A percentile compares a stretch with the other conserved stretches of the same genome.
Conservation (phyloP, 2,329 filamentous ascomycete genomes). For the Trichoderma harzianum region DNA sequence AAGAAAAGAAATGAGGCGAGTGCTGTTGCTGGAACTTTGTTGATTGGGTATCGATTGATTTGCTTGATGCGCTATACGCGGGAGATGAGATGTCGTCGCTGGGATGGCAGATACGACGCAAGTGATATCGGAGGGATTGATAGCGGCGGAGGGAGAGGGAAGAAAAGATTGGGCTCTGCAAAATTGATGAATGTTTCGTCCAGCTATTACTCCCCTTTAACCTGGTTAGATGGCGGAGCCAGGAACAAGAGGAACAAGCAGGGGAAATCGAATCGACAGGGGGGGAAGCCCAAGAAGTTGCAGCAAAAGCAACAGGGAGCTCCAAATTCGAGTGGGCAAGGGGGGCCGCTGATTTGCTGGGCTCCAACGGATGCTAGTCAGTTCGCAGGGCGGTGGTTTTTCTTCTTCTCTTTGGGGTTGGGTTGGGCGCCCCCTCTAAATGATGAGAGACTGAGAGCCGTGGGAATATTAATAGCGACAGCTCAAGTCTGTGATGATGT, state of each 20-base stretch:
- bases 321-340: constrained; percentile 13
- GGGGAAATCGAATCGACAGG: constrained; percentile 14
- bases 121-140: constrained; percentile 6
- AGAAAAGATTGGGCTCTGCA: constrained; percentile 15
- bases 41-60: not conserved
- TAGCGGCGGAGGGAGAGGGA: not conserved
- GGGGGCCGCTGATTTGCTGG: constrained; percentile 8
- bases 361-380: constrained; percentile 14
- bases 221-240: constrained; percentile 12
- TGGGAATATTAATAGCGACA: not conserved
- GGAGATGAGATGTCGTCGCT: not conserved
- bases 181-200: constrained; percentile 15
- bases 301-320: constrained; percentile 17
- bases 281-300: constrained; percentile 4
- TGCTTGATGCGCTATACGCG: not conserved
- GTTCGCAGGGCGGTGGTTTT: not conserved
- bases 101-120: not conserved
- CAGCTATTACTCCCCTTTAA: constrained; percentile 10
- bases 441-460: not conserved
- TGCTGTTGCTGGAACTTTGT: not conserved
- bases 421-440: not conserved
- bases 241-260: constrained; percentile 12
- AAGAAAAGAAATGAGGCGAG: not conserved
- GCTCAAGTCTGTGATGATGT: not conserved
- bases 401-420: not conserved